A percentile compares a stretch with the other conserved stretches of the same genome.
Evolutionary conservation across 371 early-diverging fungal genomes (phyloP).

Genomic region (Mortierella sp.): DNA sequence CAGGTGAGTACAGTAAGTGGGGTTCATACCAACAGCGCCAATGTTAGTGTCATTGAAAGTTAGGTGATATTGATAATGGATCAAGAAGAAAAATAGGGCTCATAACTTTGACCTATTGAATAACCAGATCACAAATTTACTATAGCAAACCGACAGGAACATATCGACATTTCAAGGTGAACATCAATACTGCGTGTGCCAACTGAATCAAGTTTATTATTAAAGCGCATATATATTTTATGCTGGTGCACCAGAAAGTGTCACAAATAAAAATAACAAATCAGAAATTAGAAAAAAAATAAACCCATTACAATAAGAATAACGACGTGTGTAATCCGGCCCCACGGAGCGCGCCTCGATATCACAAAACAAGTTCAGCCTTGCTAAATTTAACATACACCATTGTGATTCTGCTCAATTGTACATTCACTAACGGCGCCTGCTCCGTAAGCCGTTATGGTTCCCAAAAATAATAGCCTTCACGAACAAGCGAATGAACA

Average conservation of each 20-base stretch:
- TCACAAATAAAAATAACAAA: constrained; percentile 3
- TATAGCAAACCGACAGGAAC: not conserved
- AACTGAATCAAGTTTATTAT: too few relatives aligned
- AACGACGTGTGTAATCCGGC: constrained; percentile 10
- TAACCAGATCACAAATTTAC: not conserved
- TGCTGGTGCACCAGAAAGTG: not conserved
- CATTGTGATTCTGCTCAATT: not conserved
- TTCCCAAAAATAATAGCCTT: not conserved
- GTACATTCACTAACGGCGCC: not conserved
- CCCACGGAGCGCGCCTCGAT: not conserved
- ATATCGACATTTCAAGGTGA: constrained; percentile 8
- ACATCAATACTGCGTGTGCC: not conserved
- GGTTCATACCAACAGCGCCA: not conserved
- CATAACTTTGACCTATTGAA: constrained; percentile 3
- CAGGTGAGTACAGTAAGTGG: not conserved
- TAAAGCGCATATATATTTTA: too few relatives aligned
- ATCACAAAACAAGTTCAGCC: not conserved
- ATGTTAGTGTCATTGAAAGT: not conserved
- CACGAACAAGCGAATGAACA: not conserved
- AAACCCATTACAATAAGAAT: not conserved
- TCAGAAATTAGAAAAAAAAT: not conserved
- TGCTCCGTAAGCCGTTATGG: too few relatives aligned
- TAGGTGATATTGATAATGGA: not conserved
- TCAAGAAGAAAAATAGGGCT: constrained; percentile 3
- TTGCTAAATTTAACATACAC: not conserved